Percentiles rank a stretch among this genome's conserved stretches.
These are phyloP conservation scores for Tetragonia tetragonoides DNA, from an alignment of 148 eudicot genomes.

Conservation along the genomic window DNA sequence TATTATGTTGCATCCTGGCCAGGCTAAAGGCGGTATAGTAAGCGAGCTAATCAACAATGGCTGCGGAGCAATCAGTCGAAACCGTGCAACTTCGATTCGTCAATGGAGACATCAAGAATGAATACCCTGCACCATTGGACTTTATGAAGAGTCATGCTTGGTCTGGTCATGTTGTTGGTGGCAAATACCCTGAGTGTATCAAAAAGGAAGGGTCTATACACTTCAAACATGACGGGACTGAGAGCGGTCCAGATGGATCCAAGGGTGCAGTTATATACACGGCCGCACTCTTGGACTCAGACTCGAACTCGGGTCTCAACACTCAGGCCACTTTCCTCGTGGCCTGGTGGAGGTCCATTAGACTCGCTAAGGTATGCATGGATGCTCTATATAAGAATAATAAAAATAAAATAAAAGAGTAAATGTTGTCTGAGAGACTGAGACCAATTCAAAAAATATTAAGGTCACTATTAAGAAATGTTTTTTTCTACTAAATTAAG, in stretches of 20 bases:
- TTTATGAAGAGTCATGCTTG: background rate
- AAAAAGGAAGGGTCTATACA: background rate
- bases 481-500: too few relatives aligned
- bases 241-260: background rate
- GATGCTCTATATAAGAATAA: too few relatives aligned
- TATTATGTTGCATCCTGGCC: background rate
- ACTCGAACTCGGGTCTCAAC: background rate
- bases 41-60: too few relatives aligned
- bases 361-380: background rate
- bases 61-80: background rate
- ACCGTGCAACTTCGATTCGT: background rate
- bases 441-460: too few relatives aligned
- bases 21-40: background rate
- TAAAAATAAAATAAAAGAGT: too few relatives aligned
- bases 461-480: too few relatives aligned
- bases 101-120: background rate
- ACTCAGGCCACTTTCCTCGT: background rate
- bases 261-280: background rate
- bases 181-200: background rate
- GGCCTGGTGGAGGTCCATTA: background rate
- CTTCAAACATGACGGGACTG: background rate
- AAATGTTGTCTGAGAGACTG: too few relatives aligned
- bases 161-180: background rate
- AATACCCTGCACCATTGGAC: background rate
- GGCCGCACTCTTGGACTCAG: background rate